These are phyloP conservation scores for Hymenoscyphus fructigenus DNA, from an alignment of 2,329 filamentous ascomycete species.

Conservation along the genomic window DNA sequence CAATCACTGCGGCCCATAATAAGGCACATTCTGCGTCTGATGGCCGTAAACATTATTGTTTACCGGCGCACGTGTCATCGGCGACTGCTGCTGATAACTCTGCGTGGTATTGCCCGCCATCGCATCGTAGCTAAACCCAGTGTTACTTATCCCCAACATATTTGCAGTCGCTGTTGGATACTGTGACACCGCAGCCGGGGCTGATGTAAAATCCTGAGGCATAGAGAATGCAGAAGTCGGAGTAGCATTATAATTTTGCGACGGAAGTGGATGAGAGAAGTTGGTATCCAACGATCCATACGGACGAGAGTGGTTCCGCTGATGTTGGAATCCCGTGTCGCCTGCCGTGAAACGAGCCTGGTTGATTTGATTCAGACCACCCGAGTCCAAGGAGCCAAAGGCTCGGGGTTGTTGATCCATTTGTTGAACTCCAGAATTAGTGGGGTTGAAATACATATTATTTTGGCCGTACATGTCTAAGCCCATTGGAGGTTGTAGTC, in stretches of 20 bases:
- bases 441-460: conserved; percentile 23
- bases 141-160: conserved; percentile 26
- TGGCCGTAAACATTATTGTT: conserved; percentile 32
- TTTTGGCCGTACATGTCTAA: conserved; percentile 24
- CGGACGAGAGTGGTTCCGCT: conserved; percentile 17
- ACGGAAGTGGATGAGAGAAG: conserved; percentile 21
- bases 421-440: conserved; percentile 21
- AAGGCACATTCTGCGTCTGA: conserved; percentile 27
- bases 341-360: conserved; percentile 23
- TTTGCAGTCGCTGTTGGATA: conserved; percentile 28
- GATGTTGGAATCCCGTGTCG: conserved; percentile 24
- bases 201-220: conserved; percentile 28
- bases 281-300: conserved; percentile 24
- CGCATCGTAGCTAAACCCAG: conserved; percentile 25
- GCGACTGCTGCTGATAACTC: conserved; percentile 28
- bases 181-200: conserved; percentile 25
- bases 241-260: conserved; percentile 25
- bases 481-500: conserved; percentile 22
- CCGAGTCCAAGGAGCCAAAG: conserved; percentile 24
- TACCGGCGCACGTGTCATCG: conserved; percentile 31
- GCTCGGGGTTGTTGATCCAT: conserved; percentile 23
- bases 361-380: conserved; percentile 17
- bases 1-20: conserved; percentile 26
- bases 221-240: conserved; percentile 25
- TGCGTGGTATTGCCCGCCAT: conserved; percentile 24